Percentiles rank a stretch among this genome's conserved stretches.
Evolutionary conservation across 495 filamentous ascomycete genomes (phyloP).

Genomic region (Neurospora sp.): DNA sequence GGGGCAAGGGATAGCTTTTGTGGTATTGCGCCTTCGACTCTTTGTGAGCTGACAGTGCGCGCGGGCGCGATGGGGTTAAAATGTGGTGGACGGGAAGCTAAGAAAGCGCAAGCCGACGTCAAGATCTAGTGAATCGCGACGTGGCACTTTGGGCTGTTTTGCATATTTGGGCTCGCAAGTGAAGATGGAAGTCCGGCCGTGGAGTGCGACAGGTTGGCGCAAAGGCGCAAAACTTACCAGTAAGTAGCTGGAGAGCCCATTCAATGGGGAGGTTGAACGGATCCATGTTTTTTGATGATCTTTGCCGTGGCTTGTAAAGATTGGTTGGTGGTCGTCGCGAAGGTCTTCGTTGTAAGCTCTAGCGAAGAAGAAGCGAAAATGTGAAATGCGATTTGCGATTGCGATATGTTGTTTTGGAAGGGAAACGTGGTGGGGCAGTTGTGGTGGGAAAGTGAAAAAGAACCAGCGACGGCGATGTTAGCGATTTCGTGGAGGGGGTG

Average conservation of each 20-base stretch:
- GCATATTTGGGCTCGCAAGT: not conserved
- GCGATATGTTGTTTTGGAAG: not conserved
- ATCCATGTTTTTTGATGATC: not conserved
- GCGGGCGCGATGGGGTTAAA: not conserved
- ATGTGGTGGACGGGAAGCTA: not conserved
- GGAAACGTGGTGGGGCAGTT: not conserved
- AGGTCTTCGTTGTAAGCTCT: not conserved
- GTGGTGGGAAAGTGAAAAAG: not conserved
- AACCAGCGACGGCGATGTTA: not conserved
- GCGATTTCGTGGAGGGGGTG: not conserved
- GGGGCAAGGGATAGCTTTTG: not conserved
- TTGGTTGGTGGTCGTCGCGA: not conserved
- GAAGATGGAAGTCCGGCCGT: not conserved
- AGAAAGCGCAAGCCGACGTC: not conserved
- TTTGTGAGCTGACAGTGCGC: not conserved
- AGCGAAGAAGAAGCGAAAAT: not conserved
- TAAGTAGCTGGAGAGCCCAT: not conserved
- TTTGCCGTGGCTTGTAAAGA: not conserved
- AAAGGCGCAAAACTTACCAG: not conserved
- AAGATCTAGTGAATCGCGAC: not conserved
- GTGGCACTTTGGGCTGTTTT: not conserved
- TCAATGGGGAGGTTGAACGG: not conserved
- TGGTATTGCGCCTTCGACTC: not conserved
- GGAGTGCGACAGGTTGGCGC: not conserved
- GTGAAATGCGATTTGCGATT: not conserved